A percentile compares a stretch with the other conserved stretches of the same genome.
Conservation (phyloP, 2,329 filamentous ascomycete species). For the Hymenoscyphus salicellus region DNA sequence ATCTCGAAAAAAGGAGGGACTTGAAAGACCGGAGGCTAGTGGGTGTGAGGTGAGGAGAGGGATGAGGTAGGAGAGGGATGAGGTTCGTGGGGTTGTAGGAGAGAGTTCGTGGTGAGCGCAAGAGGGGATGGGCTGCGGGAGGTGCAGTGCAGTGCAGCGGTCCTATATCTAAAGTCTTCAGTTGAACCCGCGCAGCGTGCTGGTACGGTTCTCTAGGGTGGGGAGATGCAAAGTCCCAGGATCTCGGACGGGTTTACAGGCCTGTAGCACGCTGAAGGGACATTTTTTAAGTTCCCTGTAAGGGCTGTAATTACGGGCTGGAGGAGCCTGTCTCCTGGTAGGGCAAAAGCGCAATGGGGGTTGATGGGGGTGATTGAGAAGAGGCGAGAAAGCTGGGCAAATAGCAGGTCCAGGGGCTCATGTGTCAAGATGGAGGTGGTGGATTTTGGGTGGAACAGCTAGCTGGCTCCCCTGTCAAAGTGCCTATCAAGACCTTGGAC, state of each 20-base stretch:
- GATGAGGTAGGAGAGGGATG: too few species aligned
- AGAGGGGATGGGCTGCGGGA: not conserved
- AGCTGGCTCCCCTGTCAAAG: too few species aligned
- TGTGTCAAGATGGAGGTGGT: not conserved
- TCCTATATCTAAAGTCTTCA: not conserved
- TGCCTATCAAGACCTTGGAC: too few species aligned
- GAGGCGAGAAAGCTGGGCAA: not conserved
- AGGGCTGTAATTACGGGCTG: not conserved
- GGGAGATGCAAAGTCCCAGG: not conserved
- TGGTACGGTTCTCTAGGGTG: not conserved
- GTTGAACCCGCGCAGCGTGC: not conserved
- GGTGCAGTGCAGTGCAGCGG: not conserved
- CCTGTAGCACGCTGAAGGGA: not conserved
- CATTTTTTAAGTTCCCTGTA: not conserved
- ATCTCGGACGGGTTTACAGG: not conserved
- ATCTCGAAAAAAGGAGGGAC: too few species aligned
- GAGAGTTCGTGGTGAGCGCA: not conserved
- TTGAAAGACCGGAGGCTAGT: too few species aligned
- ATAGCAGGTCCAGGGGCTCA: not conserved
- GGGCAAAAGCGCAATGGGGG: not conserved
- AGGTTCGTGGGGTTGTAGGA: not conserved
- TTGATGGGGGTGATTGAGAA: not conserved
- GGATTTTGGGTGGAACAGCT: not conserved
- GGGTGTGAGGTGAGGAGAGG: too few species aligned
- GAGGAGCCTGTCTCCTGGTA: not conserved